These are phyloP conservation scores for Paramarasmius palmivorus DNA, from an alignment of 1,284 basidiomycete genomes.

Conservation along the genomic window DNA sequence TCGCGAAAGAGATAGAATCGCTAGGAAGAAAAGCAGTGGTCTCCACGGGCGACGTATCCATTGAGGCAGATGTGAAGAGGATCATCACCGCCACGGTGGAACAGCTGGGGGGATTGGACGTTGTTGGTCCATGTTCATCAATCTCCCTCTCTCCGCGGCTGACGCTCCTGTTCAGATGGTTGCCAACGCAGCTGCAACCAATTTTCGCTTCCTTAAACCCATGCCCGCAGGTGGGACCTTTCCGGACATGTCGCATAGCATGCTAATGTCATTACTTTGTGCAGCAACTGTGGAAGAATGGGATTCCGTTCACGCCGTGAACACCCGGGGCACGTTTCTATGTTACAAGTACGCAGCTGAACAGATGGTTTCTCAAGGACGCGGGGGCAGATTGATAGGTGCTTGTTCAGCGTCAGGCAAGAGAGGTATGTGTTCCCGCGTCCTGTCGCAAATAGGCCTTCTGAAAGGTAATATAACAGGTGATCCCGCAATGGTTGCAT, in stretches of 20 bases:
- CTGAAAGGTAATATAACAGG: no score
- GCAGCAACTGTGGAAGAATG: constrained; percentile 17
- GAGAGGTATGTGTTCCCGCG: constrained; percentile 27
- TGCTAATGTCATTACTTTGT: not conserved
- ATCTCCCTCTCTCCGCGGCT: not conserved
- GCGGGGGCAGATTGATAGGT: constrained; percentile 39
- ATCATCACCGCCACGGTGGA: constrained; percentile 22
- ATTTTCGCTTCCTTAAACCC: constrained; percentile 6
- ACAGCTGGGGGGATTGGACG: constrained; percentile 29
- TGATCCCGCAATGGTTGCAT: not conserved
- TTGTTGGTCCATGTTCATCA: constrained; percentile 15
- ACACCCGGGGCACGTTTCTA: constrained; percentile 20
- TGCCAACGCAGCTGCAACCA: constrained; percentile 22
- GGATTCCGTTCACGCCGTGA: constrained; percentile 16
- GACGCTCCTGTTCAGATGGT: constrained; percentile 20
- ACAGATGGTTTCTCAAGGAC: constrained; percentile 29
- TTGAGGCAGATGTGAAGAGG: constrained; percentile 26
- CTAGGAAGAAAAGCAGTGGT: constrained; percentile 6
- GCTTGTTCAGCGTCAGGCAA: constrained; percentile 34
- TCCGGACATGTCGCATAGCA: not conserved
- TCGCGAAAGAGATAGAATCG: constrained; percentile 12
- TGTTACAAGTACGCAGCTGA: constrained; percentile 31
- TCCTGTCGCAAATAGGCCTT: no score
- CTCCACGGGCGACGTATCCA: constrained; percentile 25
- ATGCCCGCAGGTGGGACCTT: constrained; percentile 17